Evolutionary conservation across 306 rosid species (phyloP), one percentile per base, ranked within the genome.

Genomic region (Quercus engelmannii): DNA sequence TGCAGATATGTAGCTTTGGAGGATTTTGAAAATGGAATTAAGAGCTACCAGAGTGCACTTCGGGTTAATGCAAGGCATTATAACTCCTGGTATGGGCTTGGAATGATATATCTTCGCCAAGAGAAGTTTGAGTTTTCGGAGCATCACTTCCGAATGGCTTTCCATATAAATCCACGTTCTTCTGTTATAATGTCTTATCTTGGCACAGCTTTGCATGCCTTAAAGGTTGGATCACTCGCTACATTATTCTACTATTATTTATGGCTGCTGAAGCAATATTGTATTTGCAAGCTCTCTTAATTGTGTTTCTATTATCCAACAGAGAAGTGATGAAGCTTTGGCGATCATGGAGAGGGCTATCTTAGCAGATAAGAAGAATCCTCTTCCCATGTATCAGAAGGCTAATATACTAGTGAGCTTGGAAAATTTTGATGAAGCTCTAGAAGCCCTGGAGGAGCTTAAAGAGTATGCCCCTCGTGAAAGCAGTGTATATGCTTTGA

Each of bases 321-420:
- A 96, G 99, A 91, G 91, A 87, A 91, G 82, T 46, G 92, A 89
- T 12, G 99, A 93, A 83, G 99, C 96, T 5, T 85, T 96, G 83
- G 81, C 73, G 78, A 87, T 93, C 84, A 90, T 96, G 99, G 99
- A 93, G 87, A 90, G 80, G 76, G 99, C 99, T 71, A 96, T 96
- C 73, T 77, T 78, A 78, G 97, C 99, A 9, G 99, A 96, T 86
- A 88, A 86, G 90, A 93, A 92, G 87, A 96, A 96, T 78, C 99
- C 99, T 43, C 91, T 96, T 81, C 99, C 99, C 55, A 96, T 93
- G 97, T 96, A 93, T 90, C 99, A 96, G 73, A 96, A 96, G 91
- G 99, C 99, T 58, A 93, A 84, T 76, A 93, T 96, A 83, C 91
- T 96, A 33, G 69, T 88, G 88, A 87, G 90, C 82, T 83, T 93